Evolutionary conservation across 2,329 filamentous ascomycete genomes (phyloP), one percentile per base, ranked within the genome.

Genomic region (Alternaria hordeiaustralica): DNA sequence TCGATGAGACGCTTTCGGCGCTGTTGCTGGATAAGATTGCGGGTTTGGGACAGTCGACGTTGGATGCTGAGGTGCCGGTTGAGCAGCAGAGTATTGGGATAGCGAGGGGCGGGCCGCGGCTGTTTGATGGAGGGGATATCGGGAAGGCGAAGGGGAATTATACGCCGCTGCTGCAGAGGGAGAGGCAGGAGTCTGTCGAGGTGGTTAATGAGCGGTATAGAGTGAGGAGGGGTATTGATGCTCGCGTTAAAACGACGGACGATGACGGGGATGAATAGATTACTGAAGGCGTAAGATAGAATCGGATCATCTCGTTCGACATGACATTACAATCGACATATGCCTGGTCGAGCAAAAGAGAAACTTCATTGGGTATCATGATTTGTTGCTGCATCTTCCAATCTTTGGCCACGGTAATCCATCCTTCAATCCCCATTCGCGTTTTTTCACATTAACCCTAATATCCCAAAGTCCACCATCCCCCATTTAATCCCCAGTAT

Each of bases 1-100:
- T 98, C 70, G 94, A 98, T 74, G 96, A 98, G 84, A 83, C 97
- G 56, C 84, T 99, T 60, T 89, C 93, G 0, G 89, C 87, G 63
- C 87, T 89, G 70, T 82, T 99, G 55, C 83, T 98, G 63, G 88
- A 92, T 72, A 80, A 90, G 53, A 83, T 86, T 18, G 83, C 87
- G 5, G 67, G 41, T 9, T 77, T 82, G 60, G 82, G 83, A 4
- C 64, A 68, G 54, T 66, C 67, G 15, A 77, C 68, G 55, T 65
- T 77, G 30, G 71, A 69, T 54, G 44, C 49, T 30, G 64, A 69
- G 61, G 56, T 55, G 20, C 60, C 61, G 6, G 26, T 36, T 18
- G 46, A 64, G 28, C 63, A 64, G 56, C 58, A 55, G 25, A 67
- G 33, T 21, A 66, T 66, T 2, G 71, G 61, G 3, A 65, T 77